phyloP scores from a whole-genome alignment of 2,329 filamentous ascomycete genomes.

The Escovopsis weberi region DNA sequence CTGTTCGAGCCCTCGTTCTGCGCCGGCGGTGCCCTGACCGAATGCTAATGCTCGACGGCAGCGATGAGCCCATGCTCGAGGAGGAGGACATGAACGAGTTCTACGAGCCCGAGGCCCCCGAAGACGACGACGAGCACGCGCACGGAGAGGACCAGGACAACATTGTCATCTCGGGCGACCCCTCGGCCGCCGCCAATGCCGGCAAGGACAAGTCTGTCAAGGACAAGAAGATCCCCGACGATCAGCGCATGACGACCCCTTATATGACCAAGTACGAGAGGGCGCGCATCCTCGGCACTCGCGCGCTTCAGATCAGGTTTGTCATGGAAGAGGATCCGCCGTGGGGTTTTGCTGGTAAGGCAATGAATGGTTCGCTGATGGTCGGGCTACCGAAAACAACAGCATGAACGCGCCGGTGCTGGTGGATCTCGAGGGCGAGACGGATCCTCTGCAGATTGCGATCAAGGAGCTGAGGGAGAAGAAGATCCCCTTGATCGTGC shows the following conservation, averaged over 20 bases:
- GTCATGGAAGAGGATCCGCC: constrained; percentile 19
- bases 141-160: constrained; percentile 44
- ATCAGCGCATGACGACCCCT: constrained; percentile 80
- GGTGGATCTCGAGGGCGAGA: constrained; percentile 93
- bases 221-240: constrained; percentile 81
- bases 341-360: constrained; percentile 6
- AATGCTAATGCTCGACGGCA: constrained; percentile 16
- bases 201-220: constrained; percentile 44
- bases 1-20: background rate
- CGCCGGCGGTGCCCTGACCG: constrained; percentile 7
- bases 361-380: too few relatives aligned
- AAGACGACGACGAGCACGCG: constrained; percentile 35
- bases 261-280: constrained; percentile 99
- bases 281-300: constrained; percentile 81
- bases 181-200: constrained; percentile 41
- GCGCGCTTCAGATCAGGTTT: constrained; percentile 90
- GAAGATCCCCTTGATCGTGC: constrained; percentile 93
- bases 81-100: constrained; percentile 50
- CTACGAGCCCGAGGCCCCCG: constrained; percentile 40
- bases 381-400: too few relatives aligned
- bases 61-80: constrained; percentile 58
- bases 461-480: constrained; percentile 96
- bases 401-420: constrained; percentile 97
- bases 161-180: constrained; percentile 46
- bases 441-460: constrained; percentile 91